Evolutionary conservation across 2,329 filamentous ascomycete species (phyloP).

Genomic region (Colletotrichum coccodes): DNA sequence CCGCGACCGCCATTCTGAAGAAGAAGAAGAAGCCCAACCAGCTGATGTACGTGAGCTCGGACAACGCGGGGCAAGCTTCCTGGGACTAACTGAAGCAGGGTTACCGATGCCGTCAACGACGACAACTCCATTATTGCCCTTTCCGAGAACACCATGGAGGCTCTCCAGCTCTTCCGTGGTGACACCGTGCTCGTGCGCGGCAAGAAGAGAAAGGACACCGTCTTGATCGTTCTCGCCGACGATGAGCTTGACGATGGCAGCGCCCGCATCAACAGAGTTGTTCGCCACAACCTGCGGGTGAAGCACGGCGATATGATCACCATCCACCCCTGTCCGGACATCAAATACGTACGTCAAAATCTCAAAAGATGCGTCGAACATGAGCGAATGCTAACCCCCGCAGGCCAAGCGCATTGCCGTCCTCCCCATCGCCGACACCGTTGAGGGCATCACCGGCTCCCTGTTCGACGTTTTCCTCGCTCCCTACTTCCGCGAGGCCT

Average conservation of each 20-base stretch:
- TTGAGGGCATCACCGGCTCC: conserved; percentile 96
- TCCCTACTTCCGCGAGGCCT: conserved; percentile 99
- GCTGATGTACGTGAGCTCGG: conserved; percentile 77
- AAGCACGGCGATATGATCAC: conserved; percentile 99
- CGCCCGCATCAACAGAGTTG: conserved; percentile 97
- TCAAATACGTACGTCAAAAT: conserved; percentile 91
- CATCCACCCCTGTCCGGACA: conserved; percentile 96
- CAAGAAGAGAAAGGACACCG: conserved; percentile 99
- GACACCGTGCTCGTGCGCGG: conserved; percentile 98
- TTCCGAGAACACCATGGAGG: conserved; percentile 99
- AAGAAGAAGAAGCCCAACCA: conserved; percentile 99
- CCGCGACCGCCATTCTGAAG: conserved; percentile 95
- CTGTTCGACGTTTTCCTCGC: conserved; percentile 99
- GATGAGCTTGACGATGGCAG: conserved; percentile 98
- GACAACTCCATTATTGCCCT: conserved; percentile 99
- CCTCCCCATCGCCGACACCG: conserved; percentile 96
- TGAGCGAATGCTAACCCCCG: conserved; percentile 37
- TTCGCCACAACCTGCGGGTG: conserved; percentile 96
- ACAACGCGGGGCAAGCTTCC: conserved; percentile 6
- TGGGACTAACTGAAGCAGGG: conserved; percentile 63
- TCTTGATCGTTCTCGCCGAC: conserved; percentile 95
- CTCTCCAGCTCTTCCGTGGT: conserved; percentile 96
- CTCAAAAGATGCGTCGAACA: neutral
- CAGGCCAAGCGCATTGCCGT: conserved; percentile 99
- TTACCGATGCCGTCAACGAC: conserved; percentile 98